These are phyloP conservation scores for Cercospora citrullina DNA, from an alignment of 2,329 filamentous ascomycete genomes.

Conservation along the genomic window DNA sequence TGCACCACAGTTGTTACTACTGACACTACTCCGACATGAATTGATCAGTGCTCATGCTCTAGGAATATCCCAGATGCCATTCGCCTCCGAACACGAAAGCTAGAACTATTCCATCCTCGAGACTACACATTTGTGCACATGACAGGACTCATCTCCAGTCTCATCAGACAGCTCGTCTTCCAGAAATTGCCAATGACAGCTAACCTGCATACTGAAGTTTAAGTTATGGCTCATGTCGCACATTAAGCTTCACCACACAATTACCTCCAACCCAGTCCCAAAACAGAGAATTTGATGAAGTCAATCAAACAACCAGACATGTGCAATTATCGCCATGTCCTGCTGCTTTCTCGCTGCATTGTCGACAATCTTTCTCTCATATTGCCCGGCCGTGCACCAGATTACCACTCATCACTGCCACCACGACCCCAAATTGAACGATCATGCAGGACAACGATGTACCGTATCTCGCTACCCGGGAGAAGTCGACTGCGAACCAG, in stretches of 20 bases:
- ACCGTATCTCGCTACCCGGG: neutral
- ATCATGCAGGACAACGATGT: slow-evolving; percentile 3
- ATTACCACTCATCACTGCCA: neutral
- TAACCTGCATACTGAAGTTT: neutral
- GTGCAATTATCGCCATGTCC: neutral
- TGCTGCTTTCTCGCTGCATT: neutral
- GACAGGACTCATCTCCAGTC: neutral
- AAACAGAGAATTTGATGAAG: slow-evolving; percentile 12
- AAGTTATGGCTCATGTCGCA: neutral
- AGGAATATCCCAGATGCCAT: slow-evolving; percentile 1
- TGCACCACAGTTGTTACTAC: neutral
- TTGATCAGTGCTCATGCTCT: neutral
- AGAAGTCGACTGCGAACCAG: neutral
- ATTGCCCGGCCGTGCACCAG: slow-evolving; percentile 1
- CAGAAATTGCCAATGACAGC: slow-evolving; percentile 5
- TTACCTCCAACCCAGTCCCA: slow-evolving; percentile 12
- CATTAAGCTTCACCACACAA: slow-evolving; percentile 9
- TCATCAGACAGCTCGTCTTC: neutral
- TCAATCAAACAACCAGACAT: slow-evolving; percentile 5
- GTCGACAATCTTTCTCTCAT: neutral
- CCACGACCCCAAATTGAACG: neutral
- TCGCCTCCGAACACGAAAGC: neutral
- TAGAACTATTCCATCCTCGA: neutral
- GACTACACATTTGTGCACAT: neutral
- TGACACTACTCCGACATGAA: neutral